These are phyloP conservation scores for Zygnema cylindricum DNA, from an alignment of 139 green algal species.

Conservation along the genomic window DNA sequence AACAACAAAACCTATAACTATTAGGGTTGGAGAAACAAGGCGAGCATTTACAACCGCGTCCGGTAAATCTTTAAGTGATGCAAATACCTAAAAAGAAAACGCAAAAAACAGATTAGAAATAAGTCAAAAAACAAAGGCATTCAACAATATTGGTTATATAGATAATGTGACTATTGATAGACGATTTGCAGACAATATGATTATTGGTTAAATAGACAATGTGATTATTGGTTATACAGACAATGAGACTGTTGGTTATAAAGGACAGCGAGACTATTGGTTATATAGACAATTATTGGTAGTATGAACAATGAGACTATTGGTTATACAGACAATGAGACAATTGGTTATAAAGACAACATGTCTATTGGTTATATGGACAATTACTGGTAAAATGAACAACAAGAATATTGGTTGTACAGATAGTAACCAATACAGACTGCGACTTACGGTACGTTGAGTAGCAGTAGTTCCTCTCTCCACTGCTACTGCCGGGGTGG, in stretches of 20 bases:
- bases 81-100: constrained; percentile 77
- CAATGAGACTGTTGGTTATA: too few relatives aligned
- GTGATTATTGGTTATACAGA: too few relatives aligned
- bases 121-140: not conserved
- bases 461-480: constrained; percentile 89
- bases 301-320: too few relatives aligned
- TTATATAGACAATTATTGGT: too few relatives aligned
- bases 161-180: constrained; percentile 20
- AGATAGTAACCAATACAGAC: not conserved
- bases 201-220: not conserved
- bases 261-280: too few relatives aligned
- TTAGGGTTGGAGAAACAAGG: constrained; percentile 90
- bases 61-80: constrained; percentile 68
- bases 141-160: not conserved
- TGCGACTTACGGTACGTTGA: constrained; percentile 72
- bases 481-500: constrained; percentile 90
- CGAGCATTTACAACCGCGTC: constrained; percentile 63
- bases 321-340: too few relatives aligned
- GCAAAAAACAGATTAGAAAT: not conserved
- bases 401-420: too few relatives aligned
- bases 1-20: constrained; percentile 90
- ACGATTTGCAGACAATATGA: not conserved
- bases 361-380: too few relatives aligned
- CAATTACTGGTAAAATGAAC: too few relatives aligned
- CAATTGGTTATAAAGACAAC: too few relatives aligned